phyloP scores from a whole-genome alignment of 2,329 filamentous ascomycete genomes.

The Trichophyton mentagrophytes region DNA sequence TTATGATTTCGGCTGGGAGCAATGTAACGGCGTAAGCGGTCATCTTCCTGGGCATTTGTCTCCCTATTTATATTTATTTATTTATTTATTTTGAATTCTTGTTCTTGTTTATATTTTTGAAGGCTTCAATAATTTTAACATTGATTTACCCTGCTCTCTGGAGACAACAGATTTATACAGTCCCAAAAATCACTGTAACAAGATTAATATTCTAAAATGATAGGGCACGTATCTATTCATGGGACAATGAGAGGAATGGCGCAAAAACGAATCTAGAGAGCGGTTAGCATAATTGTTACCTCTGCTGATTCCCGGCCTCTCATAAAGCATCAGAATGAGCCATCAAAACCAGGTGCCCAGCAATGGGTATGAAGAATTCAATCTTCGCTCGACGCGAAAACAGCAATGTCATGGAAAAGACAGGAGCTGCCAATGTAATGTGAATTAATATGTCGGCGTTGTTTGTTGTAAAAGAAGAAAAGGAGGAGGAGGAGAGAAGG shows the following conservation, averaged over 20 bases:
- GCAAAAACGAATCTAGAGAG: neutral
- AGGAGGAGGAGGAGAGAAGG: conserved; percentile 20
- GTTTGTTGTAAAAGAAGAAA: conserved; percentile 24
- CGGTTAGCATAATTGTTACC: conserved; percentile 40
- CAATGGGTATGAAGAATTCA: conserved; percentile 43
- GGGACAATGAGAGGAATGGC: neutral
- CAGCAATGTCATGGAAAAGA: conserved; percentile 40
- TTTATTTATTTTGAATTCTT: no score
- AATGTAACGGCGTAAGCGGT: neutral
- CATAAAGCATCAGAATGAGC: conserved; percentile 49
- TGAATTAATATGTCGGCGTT: conserved; percentile 41
- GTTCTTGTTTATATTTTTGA: neutral
- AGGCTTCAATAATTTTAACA: neutral
- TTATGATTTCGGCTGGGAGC: neutral
- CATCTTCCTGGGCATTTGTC: neutral
- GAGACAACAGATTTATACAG: no score
- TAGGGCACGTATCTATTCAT: no score
- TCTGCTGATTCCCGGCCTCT: conserved; percentile 61
- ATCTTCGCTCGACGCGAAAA: conserved; percentile 60
- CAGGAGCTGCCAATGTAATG: conserved; percentile 49
- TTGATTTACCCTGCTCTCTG: no score
- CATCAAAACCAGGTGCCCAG: conserved; percentile 60
- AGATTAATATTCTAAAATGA: no score
- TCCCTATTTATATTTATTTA: neutral
- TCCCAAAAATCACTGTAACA: no score